Evolutionary conservation across 2,329 filamentous ascomycete species (phyloP).

Genomic region (Apiospora kogelbergensis): DNA sequence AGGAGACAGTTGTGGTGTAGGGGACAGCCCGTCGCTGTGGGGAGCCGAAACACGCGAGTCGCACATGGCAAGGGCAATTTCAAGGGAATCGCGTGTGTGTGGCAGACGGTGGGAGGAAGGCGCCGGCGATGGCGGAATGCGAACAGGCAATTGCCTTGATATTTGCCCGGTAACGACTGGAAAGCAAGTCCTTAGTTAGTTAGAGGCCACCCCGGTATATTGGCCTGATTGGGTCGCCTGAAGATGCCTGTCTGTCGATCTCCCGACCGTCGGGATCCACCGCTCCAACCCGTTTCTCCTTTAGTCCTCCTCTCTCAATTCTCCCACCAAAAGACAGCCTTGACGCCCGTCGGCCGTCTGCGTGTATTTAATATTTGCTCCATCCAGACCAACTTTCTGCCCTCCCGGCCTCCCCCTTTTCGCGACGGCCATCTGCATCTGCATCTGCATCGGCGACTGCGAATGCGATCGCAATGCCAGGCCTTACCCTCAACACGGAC

Average conservation of each 20-base stretch:
- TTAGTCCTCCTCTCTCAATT: neutral
- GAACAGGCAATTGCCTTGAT: neutral
- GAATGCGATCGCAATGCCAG: slow-evolving; percentile 23
- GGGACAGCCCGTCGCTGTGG: neutral
- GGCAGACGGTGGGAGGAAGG: neutral
- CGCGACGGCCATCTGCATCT: neutral
- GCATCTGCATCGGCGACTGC: neutral
- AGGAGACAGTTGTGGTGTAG: neutral
- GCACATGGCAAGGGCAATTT: neutral
- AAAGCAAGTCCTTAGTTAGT: too few relatives aligned
- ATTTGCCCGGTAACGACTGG: too few relatives aligned
- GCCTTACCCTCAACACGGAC: slow-evolving; percentile 29
- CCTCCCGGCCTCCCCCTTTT: neutral
- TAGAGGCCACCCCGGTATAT: too few relatives aligned
- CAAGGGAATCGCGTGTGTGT: neutral
- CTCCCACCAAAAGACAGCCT: neutral
- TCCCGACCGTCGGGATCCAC: neutral
- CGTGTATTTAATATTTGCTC: neutral
- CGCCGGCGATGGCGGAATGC: neutral
- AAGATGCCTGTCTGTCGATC: too few relatives aligned
- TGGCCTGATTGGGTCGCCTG: too few relatives aligned
- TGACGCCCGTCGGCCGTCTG: neutral
- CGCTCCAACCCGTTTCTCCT: neutral
- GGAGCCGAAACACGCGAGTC: slow-evolving; percentile 6
- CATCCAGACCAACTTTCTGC: neutral